A percentile compares a stretch with the other conserved stretches of the same genome.
These are phyloP conservation scores for Aechmea fasciata DNA, from an alignment of 176 grass and related monocot genomes.

Conservation along the genomic window DNA sequence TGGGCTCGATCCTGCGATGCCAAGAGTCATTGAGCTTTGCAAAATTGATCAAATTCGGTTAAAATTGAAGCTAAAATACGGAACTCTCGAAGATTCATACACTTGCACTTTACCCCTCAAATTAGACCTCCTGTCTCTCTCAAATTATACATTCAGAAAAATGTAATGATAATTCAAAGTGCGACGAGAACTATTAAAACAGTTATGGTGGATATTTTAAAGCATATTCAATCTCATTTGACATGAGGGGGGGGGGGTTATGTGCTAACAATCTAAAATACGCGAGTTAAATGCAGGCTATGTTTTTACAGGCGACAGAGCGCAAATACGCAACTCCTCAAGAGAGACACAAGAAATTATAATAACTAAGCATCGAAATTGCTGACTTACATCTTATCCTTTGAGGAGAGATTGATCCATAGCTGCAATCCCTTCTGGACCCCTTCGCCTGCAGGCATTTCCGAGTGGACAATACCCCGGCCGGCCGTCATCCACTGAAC, in stretches of 20 bases:
- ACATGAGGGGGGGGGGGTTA: too few relatives aligned
- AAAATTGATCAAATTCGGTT: not conserved
- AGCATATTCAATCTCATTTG: too few relatives aligned
- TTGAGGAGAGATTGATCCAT: constrained; percentile 85
- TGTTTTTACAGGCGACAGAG: too few relatives aligned
- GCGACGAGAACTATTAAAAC: too few relatives aligned
- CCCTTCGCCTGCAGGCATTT: constrained; percentile 53
- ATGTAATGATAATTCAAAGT: too few relatives aligned
- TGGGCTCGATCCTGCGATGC: constrained; percentile 56
- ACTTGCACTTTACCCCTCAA: not conserved
- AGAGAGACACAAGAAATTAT: too few relatives aligned
- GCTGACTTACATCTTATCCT: constrained; percentile 66
- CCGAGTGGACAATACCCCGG: constrained; percentile 67
- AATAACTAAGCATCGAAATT: too few relatives aligned
- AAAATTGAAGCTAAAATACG: not conserved
- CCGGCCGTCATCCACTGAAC: constrained; percentile 86
- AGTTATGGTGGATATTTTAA: too few relatives aligned
- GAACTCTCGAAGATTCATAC: not conserved
- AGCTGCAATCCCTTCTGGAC: constrained; percentile 75
- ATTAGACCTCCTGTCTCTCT: not conserved
- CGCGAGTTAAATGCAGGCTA: too few relatives aligned
- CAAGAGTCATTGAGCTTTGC: not conserved
- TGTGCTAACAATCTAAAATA: too few relatives aligned
- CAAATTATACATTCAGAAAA: too few relatives aligned
- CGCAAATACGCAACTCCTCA: too few relatives aligned